Percentiles rank a stretch among this genome's conserved stretches.
phyloP scores from a whole-genome alignment of 306 rosid genomes.

The Dryas alaskensis region DNA sequence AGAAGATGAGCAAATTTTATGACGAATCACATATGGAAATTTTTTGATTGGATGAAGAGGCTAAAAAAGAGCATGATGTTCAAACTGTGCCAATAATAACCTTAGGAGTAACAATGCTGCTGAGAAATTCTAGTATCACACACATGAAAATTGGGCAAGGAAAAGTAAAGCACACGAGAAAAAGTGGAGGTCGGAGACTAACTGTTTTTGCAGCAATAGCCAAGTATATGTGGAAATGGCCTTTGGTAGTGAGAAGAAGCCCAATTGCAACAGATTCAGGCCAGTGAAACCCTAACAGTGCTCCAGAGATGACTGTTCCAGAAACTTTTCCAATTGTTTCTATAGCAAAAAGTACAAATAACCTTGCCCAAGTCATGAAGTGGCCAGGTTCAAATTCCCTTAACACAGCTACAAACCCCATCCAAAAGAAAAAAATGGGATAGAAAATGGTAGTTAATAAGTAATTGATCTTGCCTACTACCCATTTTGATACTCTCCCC shows the following conservation, averaged over 20 bases:
- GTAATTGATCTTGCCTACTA: constrained; percentile 66
- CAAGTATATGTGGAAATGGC: constrained; percentile 84
- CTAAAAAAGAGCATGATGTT: neutral
- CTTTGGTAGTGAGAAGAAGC: constrained; percentile 75
- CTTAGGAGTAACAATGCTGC: neutral
- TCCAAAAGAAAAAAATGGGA: constrained; percentile 90
- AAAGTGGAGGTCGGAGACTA: constrained; percentile 32
- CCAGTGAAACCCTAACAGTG: constrained; percentile 72
- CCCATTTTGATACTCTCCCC: constrained; percentile 87
- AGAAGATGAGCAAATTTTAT: neutral
- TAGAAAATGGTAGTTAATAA: constrained; percentile 55
- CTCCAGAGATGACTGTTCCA: constrained; percentile 68
- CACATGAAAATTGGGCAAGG: neutral
- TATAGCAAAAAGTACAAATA: constrained; percentile 39
- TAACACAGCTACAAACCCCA: constrained; percentile 70
- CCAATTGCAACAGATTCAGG: constrained; percentile 86
- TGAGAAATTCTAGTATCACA: neutral
- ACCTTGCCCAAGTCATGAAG: constrained; percentile 48
- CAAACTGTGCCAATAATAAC: neutral
- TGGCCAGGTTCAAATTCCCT: constrained; percentile 31
- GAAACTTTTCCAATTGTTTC: constrained; percentile 53
- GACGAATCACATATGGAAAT: neutral
- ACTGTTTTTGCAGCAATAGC: constrained; percentile 69
- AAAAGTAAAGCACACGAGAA: neutral
- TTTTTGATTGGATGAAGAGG: neutral